Evolutionary conservation across 768 basidiomycete genomes (phyloP).

Genomic region (Leccinum arenicola): DNA sequence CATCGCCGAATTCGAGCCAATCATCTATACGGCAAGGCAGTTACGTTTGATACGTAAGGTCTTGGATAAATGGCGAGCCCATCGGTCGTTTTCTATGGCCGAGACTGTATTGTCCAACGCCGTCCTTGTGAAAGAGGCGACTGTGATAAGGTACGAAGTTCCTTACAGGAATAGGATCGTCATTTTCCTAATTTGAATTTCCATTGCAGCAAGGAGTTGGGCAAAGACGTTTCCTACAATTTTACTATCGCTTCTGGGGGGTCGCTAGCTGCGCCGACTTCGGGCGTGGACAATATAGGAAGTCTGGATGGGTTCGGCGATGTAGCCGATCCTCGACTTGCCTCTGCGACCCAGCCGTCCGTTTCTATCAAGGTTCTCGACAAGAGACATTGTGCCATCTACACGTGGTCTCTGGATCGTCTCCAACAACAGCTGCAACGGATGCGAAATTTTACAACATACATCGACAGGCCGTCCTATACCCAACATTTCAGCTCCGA

Average conservation of each 20-base stretch:
- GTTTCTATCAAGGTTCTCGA: slow-evolving; percentile 92
- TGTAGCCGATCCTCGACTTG: slow-evolving; percentile 78
- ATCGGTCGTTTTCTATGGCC: slow-evolving; percentile 88
- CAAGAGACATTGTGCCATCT: slow-evolving; percentile 80
- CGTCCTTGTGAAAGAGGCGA: slow-evolving; percentile 89
- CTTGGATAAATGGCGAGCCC: slow-evolving; percentile 80
- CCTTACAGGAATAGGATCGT: background rate
- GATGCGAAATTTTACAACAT: slow-evolving; percentile 90
- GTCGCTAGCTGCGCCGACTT: slow-evolving; percentile 71
- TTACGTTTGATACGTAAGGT: slow-evolving; percentile 80
- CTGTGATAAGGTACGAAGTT: slow-evolving; percentile 72
- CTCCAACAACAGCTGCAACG: slow-evolving; percentile 86
- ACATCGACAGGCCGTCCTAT: slow-evolving; percentile 90
- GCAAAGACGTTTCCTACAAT: slow-evolving; percentile 87
- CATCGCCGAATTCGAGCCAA: slow-evolving; percentile 67
- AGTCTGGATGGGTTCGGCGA: slow-evolving; percentile 92
- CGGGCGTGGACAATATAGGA: slow-evolving; percentile 81
- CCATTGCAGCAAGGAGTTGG: slow-evolving; percentile 69
- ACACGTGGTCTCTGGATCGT: slow-evolving; percentile 87
- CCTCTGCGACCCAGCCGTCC: slow-evolving; percentile 72
- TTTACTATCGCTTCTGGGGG: slow-evolving; percentile 88
- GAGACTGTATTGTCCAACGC: slow-evolving; percentile 84
- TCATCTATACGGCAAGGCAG: slow-evolving; percentile 80
- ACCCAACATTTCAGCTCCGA: slow-evolving; percentile 92
- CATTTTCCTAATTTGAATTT: slow-evolving; percentile 10